These are phyloP conservation scores for Cucumis cinereus DNA, from an alignment of 306 rosid genomes.

Conservation along the genomic window DNA sequence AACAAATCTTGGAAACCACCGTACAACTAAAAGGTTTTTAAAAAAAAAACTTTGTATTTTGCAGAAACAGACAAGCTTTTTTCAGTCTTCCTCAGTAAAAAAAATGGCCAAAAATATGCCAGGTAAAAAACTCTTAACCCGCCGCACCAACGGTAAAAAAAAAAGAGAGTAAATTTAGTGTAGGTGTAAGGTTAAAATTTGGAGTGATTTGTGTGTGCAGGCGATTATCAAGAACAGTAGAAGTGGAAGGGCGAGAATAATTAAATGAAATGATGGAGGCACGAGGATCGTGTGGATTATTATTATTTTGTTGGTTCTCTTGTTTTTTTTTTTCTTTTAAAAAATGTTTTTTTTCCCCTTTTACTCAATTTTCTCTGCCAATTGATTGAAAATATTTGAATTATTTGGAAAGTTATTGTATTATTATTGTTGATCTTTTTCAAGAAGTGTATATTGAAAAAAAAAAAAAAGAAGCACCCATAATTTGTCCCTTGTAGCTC, in stretches of 20 bases:
- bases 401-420: background rate
- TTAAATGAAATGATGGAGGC: background rate
- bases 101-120: background rate
- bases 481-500: background rate
- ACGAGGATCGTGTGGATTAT: background rate
- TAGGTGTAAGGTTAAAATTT: background rate
- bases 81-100: background rate
- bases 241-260: background rate
- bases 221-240: background rate
- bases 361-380: background rate
- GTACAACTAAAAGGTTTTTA: background rate
- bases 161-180: background rate
- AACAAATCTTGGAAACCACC: background rate
- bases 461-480: no score
- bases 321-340: no score
- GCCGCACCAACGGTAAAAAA: no score
- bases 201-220: background rate
- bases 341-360: no score
- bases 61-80: background rate
- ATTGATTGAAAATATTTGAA: background rate
- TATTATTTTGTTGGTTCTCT: no score
- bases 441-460: background rate
- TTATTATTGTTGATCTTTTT: background rate
- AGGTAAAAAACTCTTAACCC: background rate
- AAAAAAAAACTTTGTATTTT: background rate